Conservation (phyloP, 345 rosid species). For the Lepidium africanum region DNA sequence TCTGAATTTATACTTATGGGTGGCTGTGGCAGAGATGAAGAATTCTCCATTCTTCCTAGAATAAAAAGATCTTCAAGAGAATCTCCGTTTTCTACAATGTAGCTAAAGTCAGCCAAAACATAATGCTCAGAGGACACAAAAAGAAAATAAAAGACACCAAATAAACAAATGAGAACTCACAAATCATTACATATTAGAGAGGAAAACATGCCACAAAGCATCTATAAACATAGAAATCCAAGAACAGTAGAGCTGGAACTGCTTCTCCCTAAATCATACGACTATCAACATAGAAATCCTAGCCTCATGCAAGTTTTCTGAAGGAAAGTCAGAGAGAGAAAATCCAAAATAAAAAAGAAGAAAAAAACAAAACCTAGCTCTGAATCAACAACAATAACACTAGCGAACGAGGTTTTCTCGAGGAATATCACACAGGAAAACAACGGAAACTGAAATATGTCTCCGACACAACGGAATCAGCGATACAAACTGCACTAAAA, state of each 20-base stretch:
- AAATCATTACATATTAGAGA: neutral
- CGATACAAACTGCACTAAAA: neutral
- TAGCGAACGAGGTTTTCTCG: neutral
- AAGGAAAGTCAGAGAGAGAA: neutral
- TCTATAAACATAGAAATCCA: neutral
- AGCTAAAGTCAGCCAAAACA: neutral
- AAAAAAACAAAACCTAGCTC: neutral
- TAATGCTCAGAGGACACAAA: neutral
- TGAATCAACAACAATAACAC: neutral
- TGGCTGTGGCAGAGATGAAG: conserved; percentile 30
- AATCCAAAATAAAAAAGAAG: neutral
- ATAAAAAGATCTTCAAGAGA: neutral
- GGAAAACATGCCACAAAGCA: neutral
- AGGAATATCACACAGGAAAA: neutral
- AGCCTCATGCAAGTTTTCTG: conserved; percentile 8
- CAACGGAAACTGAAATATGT: neutral
- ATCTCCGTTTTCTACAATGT: neutral
- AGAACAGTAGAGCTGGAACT: neutral
- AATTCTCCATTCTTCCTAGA: conserved; percentile 38
- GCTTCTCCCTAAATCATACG: neutral
- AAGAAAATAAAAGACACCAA: neutral
- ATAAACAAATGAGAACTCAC: neutral
- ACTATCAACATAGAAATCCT: neutral
- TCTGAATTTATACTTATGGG: conserved; percentile 31
- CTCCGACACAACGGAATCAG: neutral